Conservation (phyloP, 306 rosid genomes). For the Delonix regia region DNA sequence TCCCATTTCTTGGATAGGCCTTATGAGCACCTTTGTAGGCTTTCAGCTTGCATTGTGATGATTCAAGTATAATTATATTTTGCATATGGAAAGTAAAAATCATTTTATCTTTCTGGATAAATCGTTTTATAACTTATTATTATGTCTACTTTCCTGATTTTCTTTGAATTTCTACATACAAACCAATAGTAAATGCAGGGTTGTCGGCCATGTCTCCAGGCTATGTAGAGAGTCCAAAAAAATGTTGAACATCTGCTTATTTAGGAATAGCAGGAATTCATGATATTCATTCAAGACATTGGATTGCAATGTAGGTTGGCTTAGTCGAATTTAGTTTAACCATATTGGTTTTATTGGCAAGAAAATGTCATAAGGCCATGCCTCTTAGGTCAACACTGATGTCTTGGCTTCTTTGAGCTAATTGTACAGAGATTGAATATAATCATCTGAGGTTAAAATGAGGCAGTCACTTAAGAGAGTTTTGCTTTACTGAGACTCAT, state of each 20-base stretch:
- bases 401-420: not conserved
- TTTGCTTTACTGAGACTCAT: not conserved
- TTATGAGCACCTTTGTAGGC: too few relatives aligned
- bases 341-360: not conserved
- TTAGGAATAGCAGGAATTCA: too few relatives aligned
- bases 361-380: not conserved
- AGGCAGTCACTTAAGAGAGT: not conserved
- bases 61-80: not conserved
- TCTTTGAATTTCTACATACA: not conserved
- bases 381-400: not conserved
- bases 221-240: not conserved
- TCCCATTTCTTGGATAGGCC: too few relatives aligned
- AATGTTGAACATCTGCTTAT: not conserved
- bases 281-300: too few relatives aligned
- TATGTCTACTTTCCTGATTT: not conserved
- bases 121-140: not conserved
- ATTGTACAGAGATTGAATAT: not conserved
- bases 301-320: not conserved
- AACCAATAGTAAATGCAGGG: not conserved
- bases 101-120: not conserved
- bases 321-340: not conserved
- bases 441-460: conserved; percentile 1
- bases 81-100: not conserved
- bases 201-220: not conserved
- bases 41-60: not conserved